A percentile compares a stretch with the other conserved stretches of the same genome.
phyloP scores from a whole-genome alignment of 2,329 filamentous ascomycete genomes.

The Pseudohalonectria lignicola region DNA sequence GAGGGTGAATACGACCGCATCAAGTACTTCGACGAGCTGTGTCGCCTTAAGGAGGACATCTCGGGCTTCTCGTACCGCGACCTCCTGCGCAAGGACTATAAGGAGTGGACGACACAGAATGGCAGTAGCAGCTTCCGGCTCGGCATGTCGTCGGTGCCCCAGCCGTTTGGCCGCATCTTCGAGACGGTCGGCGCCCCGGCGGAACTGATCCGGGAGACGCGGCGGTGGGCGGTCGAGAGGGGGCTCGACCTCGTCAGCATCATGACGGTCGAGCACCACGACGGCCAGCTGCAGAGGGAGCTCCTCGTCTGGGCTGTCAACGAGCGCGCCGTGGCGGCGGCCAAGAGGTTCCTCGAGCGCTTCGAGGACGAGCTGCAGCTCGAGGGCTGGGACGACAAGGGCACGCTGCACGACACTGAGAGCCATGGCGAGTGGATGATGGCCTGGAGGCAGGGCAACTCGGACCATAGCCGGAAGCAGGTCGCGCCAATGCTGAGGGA shows the following conservation, averaged over 20 bases:
- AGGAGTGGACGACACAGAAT: conserved; percentile 46
- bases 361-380: conserved; percentile 41
- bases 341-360: conserved; percentile 39
- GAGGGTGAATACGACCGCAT: conserved; percentile 36
- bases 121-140: conserved; percentile 24
- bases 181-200: conserved; percentile 34
- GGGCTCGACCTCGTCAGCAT: conserved; percentile 51
- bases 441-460: conserved; percentile 56
- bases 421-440: conserved; percentile 33
- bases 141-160: conserved; percentile 58
- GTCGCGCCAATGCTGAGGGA: conserved; percentile 56
- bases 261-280: conserved; percentile 55
- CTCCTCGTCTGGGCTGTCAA: conserved; percentile 55
- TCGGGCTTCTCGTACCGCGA: conserved; percentile 49
- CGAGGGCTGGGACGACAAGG: conserved; percentile 38
- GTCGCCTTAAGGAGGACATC: conserved; percentile 57
- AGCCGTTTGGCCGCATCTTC: conserved; percentile 48
- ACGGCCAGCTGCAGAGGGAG: conserved; percentile 51
- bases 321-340: conserved; percentile 34
- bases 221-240: conserved; percentile 42
- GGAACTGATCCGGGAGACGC: conserved; percentile 36
- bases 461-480: conserved; percentile 56
- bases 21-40: conserved; percentile 48
- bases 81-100: conserved; percentile 74
- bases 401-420: conserved; percentile 18